These are phyloP conservation scores for Catunica adiposa DNA, from an alignment of 2,329 filamentous ascomycete genomes.

Conservation along the genomic window DNA sequence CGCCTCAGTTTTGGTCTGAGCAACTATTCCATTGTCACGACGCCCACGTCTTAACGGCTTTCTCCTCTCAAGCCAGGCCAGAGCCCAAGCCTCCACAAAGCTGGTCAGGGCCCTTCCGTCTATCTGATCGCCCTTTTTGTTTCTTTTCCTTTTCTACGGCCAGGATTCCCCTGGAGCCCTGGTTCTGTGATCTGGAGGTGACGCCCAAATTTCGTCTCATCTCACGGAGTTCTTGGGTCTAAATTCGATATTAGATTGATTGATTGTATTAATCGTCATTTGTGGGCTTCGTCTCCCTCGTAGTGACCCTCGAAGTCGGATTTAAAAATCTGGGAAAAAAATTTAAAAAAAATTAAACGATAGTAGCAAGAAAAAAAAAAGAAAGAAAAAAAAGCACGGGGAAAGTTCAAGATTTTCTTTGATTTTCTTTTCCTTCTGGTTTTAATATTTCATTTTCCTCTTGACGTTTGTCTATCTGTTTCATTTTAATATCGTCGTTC, in stretches of 20 bases:
- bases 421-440: neutral
- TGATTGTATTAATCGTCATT: constrained; percentile 4
- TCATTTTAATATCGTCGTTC: neutral
- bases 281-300: neutral
- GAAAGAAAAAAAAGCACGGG: neutral
- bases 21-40: too few species aligned
- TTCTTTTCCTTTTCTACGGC: neutral
- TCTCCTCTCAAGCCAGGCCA: too few species aligned
- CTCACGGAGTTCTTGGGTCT: neutral
- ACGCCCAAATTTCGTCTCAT: constrained; percentile 14
- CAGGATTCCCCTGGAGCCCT: neutral
- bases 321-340: too few species aligned
- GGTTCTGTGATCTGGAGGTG: neutral
- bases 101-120: too few species aligned
- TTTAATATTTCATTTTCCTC: neutral
- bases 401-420: neutral
- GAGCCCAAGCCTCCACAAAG: too few species aligned
- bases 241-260: constrained; percentile 10
- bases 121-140: too few species aligned
- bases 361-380: too few species aligned
- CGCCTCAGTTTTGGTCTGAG: too few species aligned
- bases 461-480: too few species aligned
- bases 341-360: too few species aligned
- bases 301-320: neutral
- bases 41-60: too few species aligned